Evolutionary conservation across 2,329 filamentous ascomycete genomes (phyloP).

Genomic region (Stagonosporopsis tanaceti): DNA sequence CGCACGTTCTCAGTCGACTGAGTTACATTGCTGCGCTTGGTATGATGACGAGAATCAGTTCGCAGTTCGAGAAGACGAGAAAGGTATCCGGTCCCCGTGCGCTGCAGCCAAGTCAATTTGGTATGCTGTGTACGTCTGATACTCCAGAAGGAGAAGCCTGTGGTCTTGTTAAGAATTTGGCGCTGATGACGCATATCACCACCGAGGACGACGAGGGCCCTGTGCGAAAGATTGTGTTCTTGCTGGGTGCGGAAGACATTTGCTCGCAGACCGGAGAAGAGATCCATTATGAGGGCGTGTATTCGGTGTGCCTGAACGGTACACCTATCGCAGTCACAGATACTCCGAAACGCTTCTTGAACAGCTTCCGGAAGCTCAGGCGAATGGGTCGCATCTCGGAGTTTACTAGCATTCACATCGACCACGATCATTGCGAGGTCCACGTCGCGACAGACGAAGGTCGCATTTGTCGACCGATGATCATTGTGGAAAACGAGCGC

Average conservation of each 20-base stretch:
- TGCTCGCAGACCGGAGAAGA: slow-evolving; percentile 82
- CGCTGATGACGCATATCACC: slow-evolving; percentile 98
- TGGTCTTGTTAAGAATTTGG: slow-evolving; percentile 96
- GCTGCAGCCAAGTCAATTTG: slow-evolving; percentile 95
- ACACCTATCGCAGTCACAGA: slow-evolving; percentile 89
- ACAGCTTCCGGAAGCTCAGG: slow-evolving; percentile 84
- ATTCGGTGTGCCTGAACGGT: slow-evolving; percentile 94
- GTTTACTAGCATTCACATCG: slow-evolving; percentile 96
- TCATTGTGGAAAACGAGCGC: slow-evolving; percentile 88
- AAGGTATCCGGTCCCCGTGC: slow-evolving; percentile 97
- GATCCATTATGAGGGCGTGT: slow-evolving; percentile 83
- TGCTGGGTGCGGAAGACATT: slow-evolving; percentile 84
- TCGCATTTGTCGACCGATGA: slow-evolving; percentile 92
- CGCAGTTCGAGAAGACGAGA: slow-evolving; percentile 97
- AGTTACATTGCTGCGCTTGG: slow-evolving; percentile 97
- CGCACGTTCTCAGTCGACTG: slow-evolving; percentile 91
- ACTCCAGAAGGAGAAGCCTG: slow-evolving; percentile 98
- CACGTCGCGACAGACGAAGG: slow-evolving; percentile 98
- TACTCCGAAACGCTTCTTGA: slow-evolving; percentile 85
- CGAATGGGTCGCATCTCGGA: slow-evolving; percentile 92
- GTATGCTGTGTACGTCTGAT: slow-evolving; percentile 96
- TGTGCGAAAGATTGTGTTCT: slow-evolving; percentile 84
- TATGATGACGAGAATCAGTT: slow-evolving; percentile 99
- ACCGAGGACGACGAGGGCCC: slow-evolving; percentile 94
- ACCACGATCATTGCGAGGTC: slow-evolving; percentile 88